Base-by-base conservation (phyloP, 768 basidiomycete species). In the Leccinum imitatum region DNA sequence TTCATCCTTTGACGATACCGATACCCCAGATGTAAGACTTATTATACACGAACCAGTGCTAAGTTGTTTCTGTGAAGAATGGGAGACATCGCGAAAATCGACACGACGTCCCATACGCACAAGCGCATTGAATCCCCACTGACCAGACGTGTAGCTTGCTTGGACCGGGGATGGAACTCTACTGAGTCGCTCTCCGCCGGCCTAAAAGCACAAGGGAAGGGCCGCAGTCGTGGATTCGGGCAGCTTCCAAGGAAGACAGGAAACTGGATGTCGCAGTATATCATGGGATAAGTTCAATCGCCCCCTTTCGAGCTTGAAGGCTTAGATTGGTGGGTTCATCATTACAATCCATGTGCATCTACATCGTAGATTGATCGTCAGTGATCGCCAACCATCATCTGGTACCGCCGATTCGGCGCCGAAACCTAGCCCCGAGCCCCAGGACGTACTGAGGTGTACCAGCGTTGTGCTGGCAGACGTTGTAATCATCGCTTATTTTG, bases 291-390 rank as follows among this genome's bases (percentile, higher is more conserved):
- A 31, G 13, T 13, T 35, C 3, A 23, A 17, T 5, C 5, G 4
- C 25, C 10, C 10, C 27, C 37, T 27, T 21, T 50, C 15, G 7
- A 41, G n/a, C 19, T 30, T 15, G 25, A 35, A 33, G 14, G 46
- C 8, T 47, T 47, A 23, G 14, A 14, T 15, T 37, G 27, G 14
- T 53, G 9, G 3, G 30, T 48, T 15, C n/a, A 33, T 17, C 21
- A 15, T 47, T 48, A 19, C 21, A 25, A 21, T 53, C 41, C 35
- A 47, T 15, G 27, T 25, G 51, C 41, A 31, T 17, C 46, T 33
- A 10, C 21, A 44, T 39, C 50, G 4, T 31, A 27, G 35, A 54
- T 54, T 39, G n/a, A 55, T 64, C 33, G 14, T 58, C 21, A 64
- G 27, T 27, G 23, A 30, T 50, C 13, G 2, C 19, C 23, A 39